Evolutionary conservation across 2,329 filamentous ascomycete species (phyloP), one percentile per base, ranked within the genome.

Genomic region (Fusarium avenaceum): DNA sequence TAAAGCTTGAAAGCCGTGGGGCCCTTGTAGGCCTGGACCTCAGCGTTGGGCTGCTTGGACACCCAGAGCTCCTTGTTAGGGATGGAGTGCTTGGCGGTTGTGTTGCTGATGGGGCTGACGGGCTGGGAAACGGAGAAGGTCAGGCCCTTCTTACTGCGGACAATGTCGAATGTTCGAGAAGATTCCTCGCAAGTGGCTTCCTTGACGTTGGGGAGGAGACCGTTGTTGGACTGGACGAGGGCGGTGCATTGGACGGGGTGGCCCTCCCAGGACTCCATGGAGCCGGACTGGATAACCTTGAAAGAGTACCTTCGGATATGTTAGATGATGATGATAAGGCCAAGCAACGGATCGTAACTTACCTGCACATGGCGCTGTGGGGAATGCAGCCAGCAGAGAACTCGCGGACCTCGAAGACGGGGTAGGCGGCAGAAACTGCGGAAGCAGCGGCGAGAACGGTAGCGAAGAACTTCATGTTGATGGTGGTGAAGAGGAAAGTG

Each of bases 21-120:
- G 53, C 77, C 77, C 20, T 50, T 70, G 70, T 79, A 79, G 48
- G 9, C 50, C 74, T 79, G 62, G 40, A 75, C 71, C 43, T 53
- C 51, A 26, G 70, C 75, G 55, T 76, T 76, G 14, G 43, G 43
- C 6, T 20, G 11, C 15, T 38, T 63, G 7, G 57, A 32, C 15
- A 48, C 38, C 20, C 22, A 22, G 15, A 63, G 57, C 20, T 63
- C 20, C 13, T 54, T 46, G 65, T 63, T 70, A 51, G 71, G 63
- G 46, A 79, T 71, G 4, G 69, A 53, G 72, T 77, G 73, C n/a
- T 57, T 53, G 60, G 69, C 76, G 6, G 58, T 65, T 40, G 70
- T 67, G 70, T 69, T 53, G 71, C 67, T 72, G 30, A 24, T 62
- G 52, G 72, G 73, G 44, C 62, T 71, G 17, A 77, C 50, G 3